Evolutionary conservation across 164 flowering plant genomes (phyloP), one percentile per base, ranked within the genome.

Genomic region (Stephania yunnanensis): DNA sequence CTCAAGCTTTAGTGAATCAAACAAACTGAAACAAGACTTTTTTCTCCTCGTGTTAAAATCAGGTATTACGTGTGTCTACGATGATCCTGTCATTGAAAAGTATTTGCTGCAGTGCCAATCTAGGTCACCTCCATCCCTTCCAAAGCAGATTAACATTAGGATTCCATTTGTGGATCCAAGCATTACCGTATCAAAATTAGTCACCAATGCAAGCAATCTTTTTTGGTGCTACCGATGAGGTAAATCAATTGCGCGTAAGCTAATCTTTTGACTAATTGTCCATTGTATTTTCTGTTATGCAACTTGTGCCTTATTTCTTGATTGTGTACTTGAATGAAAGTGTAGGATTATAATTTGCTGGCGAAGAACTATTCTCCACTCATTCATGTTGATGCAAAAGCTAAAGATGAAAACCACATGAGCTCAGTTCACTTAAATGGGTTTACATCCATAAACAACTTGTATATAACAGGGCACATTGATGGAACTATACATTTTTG

Each of bases 401-500:
- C 69, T 50, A 92, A 86, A 72, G 90, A 88, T 74, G 88, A 87
- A 78, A 74, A 75, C 67, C 71, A 72, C 64, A 79, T 73, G 72
- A n/a, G n/a, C n/a, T n/a, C n/a, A n/a, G n/a, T n/a, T n/a, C n/a
- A n/a, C n/a, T n/a, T n/a, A n/a, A n/a, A n/a, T n/a, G n/a, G n/a
- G n/a, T n/a, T n/a, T n/a, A n/a, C n/a, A n/a, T n/a, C n/a, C n/a
- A n/a, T n/a, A n/a, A n/a, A n/a, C n/a, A n/a, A n/a, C n/a, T n/a
- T n/a, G n/a, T n/a, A n/a, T n/a, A n/a, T n/a, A n/a, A n/a, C n/a
- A n/a, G n/a, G n/a, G n/a, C n/a, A n/a, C n/a, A n/a, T n/a, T n/a
- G n/a, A n/a, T n/a, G n/a, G 98, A 78, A 79, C 87, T 46, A 87
- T 93, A 70, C 89, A 87, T 68, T 85, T 95, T 75, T 95, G 98